Conservation (phyloP, 306 rosid species). For the Comarum palustre region DNA sequence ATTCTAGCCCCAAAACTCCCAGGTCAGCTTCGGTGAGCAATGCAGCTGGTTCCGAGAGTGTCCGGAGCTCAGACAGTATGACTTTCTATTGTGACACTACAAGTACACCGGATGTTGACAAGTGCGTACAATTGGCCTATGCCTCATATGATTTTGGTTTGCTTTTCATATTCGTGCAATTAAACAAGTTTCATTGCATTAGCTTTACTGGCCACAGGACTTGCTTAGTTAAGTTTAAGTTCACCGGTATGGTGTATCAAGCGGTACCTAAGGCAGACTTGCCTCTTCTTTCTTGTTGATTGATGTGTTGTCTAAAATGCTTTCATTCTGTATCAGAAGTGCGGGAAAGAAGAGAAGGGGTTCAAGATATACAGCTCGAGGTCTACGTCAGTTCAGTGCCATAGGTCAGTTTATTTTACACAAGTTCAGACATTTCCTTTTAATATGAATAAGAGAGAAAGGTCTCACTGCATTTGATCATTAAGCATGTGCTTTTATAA, state of each 20-base stretch:
- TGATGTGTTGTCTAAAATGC: neutral
- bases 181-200: neutral
- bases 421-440: no score
- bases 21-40: neutral
- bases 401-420: slow-evolving; percentile 19
- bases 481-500: neutral
- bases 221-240: neutral
- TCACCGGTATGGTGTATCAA: neutral
- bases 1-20: slow-evolving; percentile 16
- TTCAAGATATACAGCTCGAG: slow-evolving; percentile 24
- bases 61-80: slow-evolving; percentile 4
- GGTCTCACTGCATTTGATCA: neutral
- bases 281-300: neutral
- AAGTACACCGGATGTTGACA: slow-evolving; percentile 2
- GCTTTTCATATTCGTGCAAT: neutral
- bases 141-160: neutral
- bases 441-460: neutral
- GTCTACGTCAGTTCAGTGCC: slow-evolving; percentile 28
- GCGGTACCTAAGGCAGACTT: neutral
- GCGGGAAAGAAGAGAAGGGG: slow-evolving; percentile 29
- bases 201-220: neutral
- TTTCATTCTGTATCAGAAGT: slow-evolving; percentile 7
- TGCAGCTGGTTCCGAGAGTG: slow-evolving; percentile 20
- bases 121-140: slow-evolving; percentile 4
- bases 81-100: neutral